Evolutionary conservation across 2,329 filamentous ascomycete genomes (phyloP), one percentile per base, ranked within the genome.

Genomic region (Lecanicillium sp.): DNA sequence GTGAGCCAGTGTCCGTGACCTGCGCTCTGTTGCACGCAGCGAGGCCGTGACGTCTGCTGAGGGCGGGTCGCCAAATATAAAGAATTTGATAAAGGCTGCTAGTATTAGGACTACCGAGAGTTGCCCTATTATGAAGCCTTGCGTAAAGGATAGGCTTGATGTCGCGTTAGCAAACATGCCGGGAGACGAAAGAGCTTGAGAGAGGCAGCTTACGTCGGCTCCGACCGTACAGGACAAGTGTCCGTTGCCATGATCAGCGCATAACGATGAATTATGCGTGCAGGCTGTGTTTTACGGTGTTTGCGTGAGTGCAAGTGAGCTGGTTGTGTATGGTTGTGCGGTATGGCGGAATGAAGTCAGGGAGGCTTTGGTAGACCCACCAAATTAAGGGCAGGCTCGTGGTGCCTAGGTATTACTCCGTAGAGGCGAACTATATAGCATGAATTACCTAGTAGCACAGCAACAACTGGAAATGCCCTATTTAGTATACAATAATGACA

Each of bases 21-120:
- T 78, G 18, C 85, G 78, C 49, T 87, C 80, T 9, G 82, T 81
- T 42, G 84, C 85, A 48, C 84, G 78, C 31, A 83, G 68, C 7
- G 85, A 73, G 11, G 87, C 85, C 15, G 83, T 85, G 39, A 83
- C 79, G 46, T 94, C 88, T 44, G 87, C 73, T 2, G 85, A 87
- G 1, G 88, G 87, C 5, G 87, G 80, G 56, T 96, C 92, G 51
- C 92, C 92, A 57, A 98, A 96, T 56, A 98, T 96, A 75, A 98
- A 98, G 76, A 95, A 98, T 59, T 95, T 95, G 63, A 98, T 96
- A 64, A 98, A 96, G 49, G 84, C 86, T 47, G 88, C 89, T 45
- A 98, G 78, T 29, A 98, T 73, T 17, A 96, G 68, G 12, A 95
- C 85, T 33, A 98, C 85, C 2, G 88, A 94, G 37, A 98, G 72